phyloP scores from a whole-genome alignment of 352 stramenopile genomes.

The Globisporangium mamillatum region DNA sequence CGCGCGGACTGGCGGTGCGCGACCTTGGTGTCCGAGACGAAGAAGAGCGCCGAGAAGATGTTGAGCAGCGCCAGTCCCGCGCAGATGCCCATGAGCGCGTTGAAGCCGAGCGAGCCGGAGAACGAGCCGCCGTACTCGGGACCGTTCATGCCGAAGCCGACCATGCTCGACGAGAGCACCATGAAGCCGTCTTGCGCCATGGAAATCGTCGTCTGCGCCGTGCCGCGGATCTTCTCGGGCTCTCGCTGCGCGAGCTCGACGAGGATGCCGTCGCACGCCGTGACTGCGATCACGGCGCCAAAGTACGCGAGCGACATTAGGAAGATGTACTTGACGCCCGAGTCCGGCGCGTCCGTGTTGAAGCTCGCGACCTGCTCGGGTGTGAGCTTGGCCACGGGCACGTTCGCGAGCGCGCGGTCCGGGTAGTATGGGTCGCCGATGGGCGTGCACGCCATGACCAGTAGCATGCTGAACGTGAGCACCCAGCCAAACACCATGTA shows the following conservation, averaged over 20 bases:
- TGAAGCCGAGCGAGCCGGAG: slow-evolving; percentile 20
- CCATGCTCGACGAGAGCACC: slow-evolving; percentile 15
- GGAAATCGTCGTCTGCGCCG: slow-evolving; percentile 32
- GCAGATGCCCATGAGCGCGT: slow-evolving; percentile 16
- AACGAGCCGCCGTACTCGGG: slow-evolving; percentile 25
- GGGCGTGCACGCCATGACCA: slow-evolving; percentile 19
- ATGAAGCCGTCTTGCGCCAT: slow-evolving; percentile 23
- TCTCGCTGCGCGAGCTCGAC: slow-evolving; percentile 33
- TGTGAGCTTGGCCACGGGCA: slow-evolving; percentile 12
- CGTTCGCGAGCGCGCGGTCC: slow-evolving; percentile 10
- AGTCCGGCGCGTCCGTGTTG: slow-evolving; percentile 22
- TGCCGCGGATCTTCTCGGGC: slow-evolving; percentile 18
- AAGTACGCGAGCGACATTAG: slow-evolving; percentile 47
- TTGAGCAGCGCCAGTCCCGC: slow-evolving; percentile 14
- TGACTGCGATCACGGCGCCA: slow-evolving; percentile 51
- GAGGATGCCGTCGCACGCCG: slow-evolving; percentile 41
- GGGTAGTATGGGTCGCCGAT: slow-evolving; percentile 22
- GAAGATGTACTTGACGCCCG: slow-evolving; percentile 29
- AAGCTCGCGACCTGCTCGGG: slow-evolving; percentile 11
- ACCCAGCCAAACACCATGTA: slow-evolving; percentile 46
- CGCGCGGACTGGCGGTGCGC: slow-evolving; percentile 4
- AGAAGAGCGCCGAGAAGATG: slow-evolving; percentile 21
- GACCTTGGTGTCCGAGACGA: slow-evolving; percentile 15
- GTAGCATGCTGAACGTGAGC: slow-evolving; percentile 16
- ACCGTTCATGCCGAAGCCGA: slow-evolving; percentile 25